phyloP scores from a whole-genome alignment of 1,284 basidiomycete species.

The Tetrapyrgos nigripes region DNA sequence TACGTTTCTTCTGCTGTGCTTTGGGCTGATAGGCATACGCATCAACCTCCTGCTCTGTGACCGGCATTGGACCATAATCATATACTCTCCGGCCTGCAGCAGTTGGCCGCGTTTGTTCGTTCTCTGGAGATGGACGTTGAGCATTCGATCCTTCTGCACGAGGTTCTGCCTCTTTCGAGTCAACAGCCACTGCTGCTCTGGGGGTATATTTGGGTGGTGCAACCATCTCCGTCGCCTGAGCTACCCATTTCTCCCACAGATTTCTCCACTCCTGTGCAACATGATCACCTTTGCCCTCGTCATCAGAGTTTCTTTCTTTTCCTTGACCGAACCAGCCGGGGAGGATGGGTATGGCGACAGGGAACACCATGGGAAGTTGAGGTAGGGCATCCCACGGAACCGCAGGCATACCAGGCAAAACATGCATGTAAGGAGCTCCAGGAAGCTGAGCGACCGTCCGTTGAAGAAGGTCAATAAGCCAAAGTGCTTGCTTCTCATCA shows the following conservation, averaged over 20 bases:
- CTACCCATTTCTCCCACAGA: conserved; percentile 79
- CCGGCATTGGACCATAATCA: conserved; percentile 28
- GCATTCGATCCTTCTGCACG: conserved; percentile 11
- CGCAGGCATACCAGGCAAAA: conserved; percentile 59
- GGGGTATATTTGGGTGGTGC: conserved; percentile 78
- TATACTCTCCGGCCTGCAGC: conserved; percentile 25
- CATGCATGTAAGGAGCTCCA: conserved; percentile 60
- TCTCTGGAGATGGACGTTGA: conserved; percentile 10
- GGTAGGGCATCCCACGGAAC: conserved; percentile 73
- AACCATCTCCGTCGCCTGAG: conserved; percentile 55
- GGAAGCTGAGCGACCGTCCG: conserved; percentile 76
- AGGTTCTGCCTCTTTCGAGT: conserved; percentile 5
- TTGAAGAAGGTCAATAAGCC: conserved; percentile 76
- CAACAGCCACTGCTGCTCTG: conserved; percentile 35
- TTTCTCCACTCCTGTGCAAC: conserved; percentile 61
- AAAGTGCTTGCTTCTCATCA: conserved; percentile 72
- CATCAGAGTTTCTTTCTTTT: conserved; percentile 37
- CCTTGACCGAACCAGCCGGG: conserved; percentile 10
- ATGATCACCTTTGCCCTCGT: conserved; percentile 37
- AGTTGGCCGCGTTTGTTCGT: conserved; percentile 21
- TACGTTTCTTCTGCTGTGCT: conserved; percentile 74
- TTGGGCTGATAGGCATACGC: conserved; percentile 68
- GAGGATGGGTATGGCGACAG: conserved; percentile 51
- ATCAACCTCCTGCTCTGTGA: conserved; percentile 70
- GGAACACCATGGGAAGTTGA: conserved; percentile 76